Evolutionary conservation across 2,329 filamentous ascomycete genomes (phyloP), one percentile per base, ranked within the genome.

Genomic region (Penicillium sp.): DNA sequence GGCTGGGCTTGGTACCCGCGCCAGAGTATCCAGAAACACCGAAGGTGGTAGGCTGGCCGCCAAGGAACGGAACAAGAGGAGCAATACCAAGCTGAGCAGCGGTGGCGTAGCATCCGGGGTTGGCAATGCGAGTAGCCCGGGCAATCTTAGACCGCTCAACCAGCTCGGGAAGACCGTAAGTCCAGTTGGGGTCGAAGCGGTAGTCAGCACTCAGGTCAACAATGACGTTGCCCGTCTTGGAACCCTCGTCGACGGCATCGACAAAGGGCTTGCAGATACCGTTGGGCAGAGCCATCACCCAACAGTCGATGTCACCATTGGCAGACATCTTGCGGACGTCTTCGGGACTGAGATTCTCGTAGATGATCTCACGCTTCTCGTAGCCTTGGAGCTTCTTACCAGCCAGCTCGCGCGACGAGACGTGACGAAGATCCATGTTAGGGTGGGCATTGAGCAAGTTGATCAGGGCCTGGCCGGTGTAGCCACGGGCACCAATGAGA

Each of bases 171-270:
- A 97, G 86, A 64, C 90, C 91, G 69, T 97, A 97, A 0, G 89
- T 90, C 92, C 91, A 96, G 25, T 82, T 81, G 54, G 81, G 78
- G 69, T 96, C 88, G 73, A 97, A 97, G 48, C 93, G 87, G 76
- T 96, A 95, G 77, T 99, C 94, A 57, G 94, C 94, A n/a, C 91
- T 96, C 35, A 99, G 83, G 73, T 99, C 94, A 43, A 99, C 82
- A 63, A 97, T 89, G 38, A 97, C 80, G 65, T 89, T 91, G 59
- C 83, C 83, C 67, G 81, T 78, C 50, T 84, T 82, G 55, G 85
- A 85, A 31, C 82, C 84, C 68, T 88, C 83, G 65, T 92, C 84
- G 50, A 97, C 84, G 8, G 93, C 93, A 61, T 97, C 90, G 10
- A 97, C 88, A 65, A 88, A 99, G 0, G 94, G 92, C 77, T 91